Conservation (phyloP, 257 asterid species). For the Euphrasia confusa region DNA sequence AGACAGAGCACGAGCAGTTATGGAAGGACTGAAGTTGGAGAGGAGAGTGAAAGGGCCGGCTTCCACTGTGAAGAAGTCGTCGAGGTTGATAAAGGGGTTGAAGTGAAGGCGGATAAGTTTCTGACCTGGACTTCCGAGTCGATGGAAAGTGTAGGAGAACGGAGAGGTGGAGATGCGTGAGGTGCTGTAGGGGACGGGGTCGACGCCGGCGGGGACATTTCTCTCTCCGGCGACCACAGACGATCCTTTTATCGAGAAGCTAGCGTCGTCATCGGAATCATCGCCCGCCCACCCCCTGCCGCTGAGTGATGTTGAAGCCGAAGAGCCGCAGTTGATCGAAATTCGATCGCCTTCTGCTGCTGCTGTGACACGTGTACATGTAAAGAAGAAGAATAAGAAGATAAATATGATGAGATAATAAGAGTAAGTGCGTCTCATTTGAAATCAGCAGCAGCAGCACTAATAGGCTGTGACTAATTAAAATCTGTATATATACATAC, state of each 20-base stretch:
- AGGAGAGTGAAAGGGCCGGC: slow-evolving; percentile 42
- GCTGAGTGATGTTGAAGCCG: neutral
- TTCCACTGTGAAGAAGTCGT: slow-evolving; percentile 37
- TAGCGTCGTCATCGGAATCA: neutral
- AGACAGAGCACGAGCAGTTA: slow-evolving; percentile 39
- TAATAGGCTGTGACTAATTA: too few species aligned
- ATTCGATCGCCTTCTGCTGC: neutral
- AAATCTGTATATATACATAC: too few species aligned
- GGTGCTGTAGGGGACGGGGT: slow-evolving; percentile 35
- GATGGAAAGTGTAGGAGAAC: slow-evolving; percentile 37
- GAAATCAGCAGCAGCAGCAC: too few species aligned
- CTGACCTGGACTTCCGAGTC: slow-evolving; percentile 35
- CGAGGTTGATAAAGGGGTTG: slow-evolving; percentile 31
- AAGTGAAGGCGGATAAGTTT: slow-evolving; percentile 47
- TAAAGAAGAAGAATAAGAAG: neutral
- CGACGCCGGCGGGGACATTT: slow-evolving; percentile 1
- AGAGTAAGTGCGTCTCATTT: neutral
- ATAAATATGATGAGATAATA: neutral
- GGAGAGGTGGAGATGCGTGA: slow-evolving; percentile 37
- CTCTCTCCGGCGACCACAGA: slow-evolving; percentile 16
- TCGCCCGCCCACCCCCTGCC: slow-evolving; percentile 20
- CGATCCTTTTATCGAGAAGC: slow-evolving; percentile 20
- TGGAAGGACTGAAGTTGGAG: slow-evolving; percentile 41
- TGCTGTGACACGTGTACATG: neutral
- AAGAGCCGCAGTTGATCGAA: neutral